These are phyloP conservation scores for Globisporangium sylvaticum DNA, from an alignment of 352 stramenopile species.

Conservation along the genomic window DNA sequence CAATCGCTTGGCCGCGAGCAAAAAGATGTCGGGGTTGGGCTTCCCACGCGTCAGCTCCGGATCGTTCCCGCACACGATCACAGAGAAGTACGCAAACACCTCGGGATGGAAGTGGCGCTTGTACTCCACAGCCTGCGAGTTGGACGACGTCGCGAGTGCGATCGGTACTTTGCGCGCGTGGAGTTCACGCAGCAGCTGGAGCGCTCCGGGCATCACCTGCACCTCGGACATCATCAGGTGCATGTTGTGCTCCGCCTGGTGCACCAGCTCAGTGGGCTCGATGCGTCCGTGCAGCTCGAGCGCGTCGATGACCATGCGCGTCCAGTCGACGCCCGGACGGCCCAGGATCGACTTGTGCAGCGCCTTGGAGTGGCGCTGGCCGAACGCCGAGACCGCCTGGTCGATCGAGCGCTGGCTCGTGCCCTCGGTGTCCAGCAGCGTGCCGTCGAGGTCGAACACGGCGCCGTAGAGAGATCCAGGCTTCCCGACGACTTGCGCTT, in stretches of 20 bases:
- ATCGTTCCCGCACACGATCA: slow-evolving; percentile 77
- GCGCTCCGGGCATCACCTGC: slow-evolving; percentile 45
- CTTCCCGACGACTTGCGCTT: neutral
- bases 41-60: slow-evolving; percentile 65
- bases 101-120: slow-evolving; percentile 68
- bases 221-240: slow-evolving; percentile 49
- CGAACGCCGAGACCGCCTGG: slow-evolving; percentile 42
- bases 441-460: slow-evolving; percentile 86
- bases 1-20: slow-evolving; percentile 52
- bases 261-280: slow-evolving; percentile 49
- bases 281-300: slow-evolving; percentile 35
- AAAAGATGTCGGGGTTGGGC: slow-evolving; percentile 79
- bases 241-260: slow-evolving; percentile 58
- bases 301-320: slow-evolving; percentile 62
- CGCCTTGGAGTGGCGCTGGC: slow-evolving; percentile 49
- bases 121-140: slow-evolving; percentile 46
- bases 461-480: slow-evolving; percentile 22
- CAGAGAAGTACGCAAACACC: slow-evolving; percentile 71
- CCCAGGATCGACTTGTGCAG: slow-evolving; percentile 78
- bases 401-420: slow-evolving; percentile 62
- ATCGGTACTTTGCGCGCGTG: slow-evolving; percentile 50
- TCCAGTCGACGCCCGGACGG: slow-evolving; percentile 63
- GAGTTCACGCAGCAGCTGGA: slow-evolving; percentile 44
- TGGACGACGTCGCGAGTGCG: slow-evolving; percentile 73
- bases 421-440: slow-evolving; percentile 75